Evolutionary conservation across 1,139 yeast species (phyloP), one percentile per base, ranked within the genome.

Genomic region (Protomyces macrosporus): DNA sequence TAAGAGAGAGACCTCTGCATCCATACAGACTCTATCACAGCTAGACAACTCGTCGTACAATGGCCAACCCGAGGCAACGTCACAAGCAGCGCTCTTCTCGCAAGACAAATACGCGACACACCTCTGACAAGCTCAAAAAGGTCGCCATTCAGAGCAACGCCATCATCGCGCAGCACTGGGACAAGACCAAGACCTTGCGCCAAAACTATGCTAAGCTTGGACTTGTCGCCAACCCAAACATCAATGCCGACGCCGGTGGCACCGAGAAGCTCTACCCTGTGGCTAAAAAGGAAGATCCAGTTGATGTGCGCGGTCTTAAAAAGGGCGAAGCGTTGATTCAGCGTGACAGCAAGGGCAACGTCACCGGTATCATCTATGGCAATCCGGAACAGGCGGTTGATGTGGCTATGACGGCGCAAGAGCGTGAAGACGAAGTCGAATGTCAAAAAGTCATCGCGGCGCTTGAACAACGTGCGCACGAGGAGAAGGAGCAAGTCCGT

Each of bases 81-180:
- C 64, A 60, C 32, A 60, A 60, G 53, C 60, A 55, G 45, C 52
- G 57, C 14, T 55, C 64, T n/a, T 50, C 63, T 14, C 58, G 60
- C 53, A 48, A 45, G n/a, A 53, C 51, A 32, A 53, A 54, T 32
- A 60, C 64, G 14, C 51, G 53, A 12, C 50, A 52, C 6, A 60
- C 64, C 10, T 55, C 60, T n/a, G 56, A 60, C 45, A 54, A 51
- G 45, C 32, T 40, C 30, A 54, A 55, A 37, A 55, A 50, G 45
- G 60, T 55, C 56, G 36, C 37, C n/a, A 68, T 69, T 53, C 45
- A 57, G 54, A 68, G 71, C 0, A 88, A 90, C 73, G 90, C 96
- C 2, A 82, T 93, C 69, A 88, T 93, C 69, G 95, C 90, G 6
- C 88, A 84, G 40, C 83, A 90, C 75, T 93, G 98, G 98, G 97